Evolutionary conservation across 345 rosid species (phyloP).

Genomic region (Kandelia obovata): DNA sequence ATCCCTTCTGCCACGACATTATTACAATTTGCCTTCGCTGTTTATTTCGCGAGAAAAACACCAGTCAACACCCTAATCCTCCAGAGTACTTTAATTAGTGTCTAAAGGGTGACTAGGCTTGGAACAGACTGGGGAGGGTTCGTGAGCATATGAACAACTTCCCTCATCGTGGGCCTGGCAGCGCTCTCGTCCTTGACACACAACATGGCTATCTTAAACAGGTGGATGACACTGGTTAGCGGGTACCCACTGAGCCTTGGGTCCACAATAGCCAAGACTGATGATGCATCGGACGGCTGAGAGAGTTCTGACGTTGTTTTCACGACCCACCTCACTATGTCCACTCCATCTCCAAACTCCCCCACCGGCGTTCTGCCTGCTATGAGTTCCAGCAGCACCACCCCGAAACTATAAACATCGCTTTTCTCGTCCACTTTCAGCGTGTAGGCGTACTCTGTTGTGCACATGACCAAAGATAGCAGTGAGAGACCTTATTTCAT

Average conservation of each 20-base stretch:
- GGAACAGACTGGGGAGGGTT: conserved; percentile 54
- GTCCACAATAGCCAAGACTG: conserved; percentile 62
- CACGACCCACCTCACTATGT: conserved; percentile 89
- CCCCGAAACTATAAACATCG: conserved; percentile 92
- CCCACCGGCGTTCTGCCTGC: conserved; percentile 87
- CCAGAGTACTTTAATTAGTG: background rate
- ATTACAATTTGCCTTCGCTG: conserved; percentile 11
- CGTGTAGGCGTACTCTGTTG: conserved; percentile 82
- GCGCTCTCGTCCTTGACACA: conserved; percentile 73
- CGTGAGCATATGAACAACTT: conserved; percentile 76
- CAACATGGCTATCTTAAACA: conserved; percentile 75
- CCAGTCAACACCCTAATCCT: background rate
- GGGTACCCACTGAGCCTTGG: conserved; percentile 61
- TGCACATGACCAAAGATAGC: no score
- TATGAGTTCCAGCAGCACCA: conserved; percentile 73
- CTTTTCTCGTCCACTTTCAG: conserved; percentile 87
- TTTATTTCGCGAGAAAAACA: conserved; percentile 10
- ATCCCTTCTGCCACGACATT: conserved; percentile 8
- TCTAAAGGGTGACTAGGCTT: conserved; percentile 30
- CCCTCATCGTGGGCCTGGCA: conserved; percentile 82
- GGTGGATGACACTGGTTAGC: conserved; percentile 47
- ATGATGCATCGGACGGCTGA: conserved; percentile 61
- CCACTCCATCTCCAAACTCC: conserved; percentile 92
- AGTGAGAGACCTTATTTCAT: no score
- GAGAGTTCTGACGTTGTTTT: conserved; percentile 59